Conservation (phyloP, 192 early-diverging fungal genomes). For the Coemansia sp. region DNA sequence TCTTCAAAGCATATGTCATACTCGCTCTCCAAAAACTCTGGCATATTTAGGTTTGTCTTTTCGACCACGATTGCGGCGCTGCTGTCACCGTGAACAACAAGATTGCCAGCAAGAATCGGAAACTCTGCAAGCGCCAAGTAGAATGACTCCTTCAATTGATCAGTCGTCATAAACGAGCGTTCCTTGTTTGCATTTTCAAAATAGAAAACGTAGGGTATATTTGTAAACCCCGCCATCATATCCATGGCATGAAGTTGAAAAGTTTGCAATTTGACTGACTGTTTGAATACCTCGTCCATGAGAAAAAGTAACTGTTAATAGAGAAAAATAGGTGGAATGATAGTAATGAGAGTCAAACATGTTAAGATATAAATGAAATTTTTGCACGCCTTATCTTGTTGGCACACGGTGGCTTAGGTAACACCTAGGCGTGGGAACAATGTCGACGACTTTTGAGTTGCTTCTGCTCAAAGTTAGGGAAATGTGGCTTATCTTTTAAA, state of each 20-base stretch:
- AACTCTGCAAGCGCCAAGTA: not conserved
- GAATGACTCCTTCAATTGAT: not conserved
- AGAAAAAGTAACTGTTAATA: not conserved
- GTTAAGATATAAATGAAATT: too few species aligned
- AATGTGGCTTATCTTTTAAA: too few species aligned
- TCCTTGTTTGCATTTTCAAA: not conserved
- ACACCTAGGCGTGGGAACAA: too few species aligned
- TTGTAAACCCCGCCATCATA: constrained; percentile 5
- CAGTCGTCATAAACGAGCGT: not conserved
- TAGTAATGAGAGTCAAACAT: too few species aligned
- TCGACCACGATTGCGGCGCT: not conserved
- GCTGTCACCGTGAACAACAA: not conserved
- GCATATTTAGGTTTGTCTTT: constrained; percentile 2
- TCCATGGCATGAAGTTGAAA: not conserved
- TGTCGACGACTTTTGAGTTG: too few species aligned
- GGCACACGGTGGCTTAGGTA: too few species aligned
- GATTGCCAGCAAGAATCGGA: constrained; percentile 1
- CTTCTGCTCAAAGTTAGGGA: too few species aligned
- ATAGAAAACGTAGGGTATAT: not conserved
- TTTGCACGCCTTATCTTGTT: too few species aligned
- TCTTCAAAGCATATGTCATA: not conserved
- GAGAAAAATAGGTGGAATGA: too few species aligned
- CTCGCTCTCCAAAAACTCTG: not conserved
- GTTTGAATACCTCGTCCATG: not conserved
- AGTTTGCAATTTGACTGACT: not conserved